These are phyloP conservation scores for Porcisia hertigi DNA, from an alignment of 208 protist genomes.

Conservation along the genomic window DNA sequence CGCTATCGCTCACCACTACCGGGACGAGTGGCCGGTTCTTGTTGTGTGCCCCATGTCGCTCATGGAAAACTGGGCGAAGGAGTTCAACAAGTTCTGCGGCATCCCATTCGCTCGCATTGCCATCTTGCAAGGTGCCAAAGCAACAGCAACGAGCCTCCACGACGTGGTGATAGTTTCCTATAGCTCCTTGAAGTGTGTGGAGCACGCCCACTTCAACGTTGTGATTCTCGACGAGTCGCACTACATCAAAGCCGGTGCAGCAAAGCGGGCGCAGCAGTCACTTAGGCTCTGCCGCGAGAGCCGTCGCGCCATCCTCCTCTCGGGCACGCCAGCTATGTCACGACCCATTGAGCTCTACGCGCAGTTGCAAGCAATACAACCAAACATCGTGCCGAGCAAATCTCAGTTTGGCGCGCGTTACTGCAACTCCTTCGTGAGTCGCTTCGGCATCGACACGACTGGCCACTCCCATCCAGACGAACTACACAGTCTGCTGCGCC, in stretches of 20 bases:
- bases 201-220: conserved; percentile 71
- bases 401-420: conserved; percentile 93
- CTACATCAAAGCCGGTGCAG: conserved; percentile 91
- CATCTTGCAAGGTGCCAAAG: conserved; percentile 64
- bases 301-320: conserved; percentile 87
- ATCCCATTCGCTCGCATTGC: conserved; percentile 78
- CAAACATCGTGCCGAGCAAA: conserved; percentile 52
- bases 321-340: conserved; percentile 93
- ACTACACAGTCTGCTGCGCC: conserved; percentile 87
- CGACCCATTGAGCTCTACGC: conserved; percentile 95
- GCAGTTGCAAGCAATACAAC: conserved; percentile 88
- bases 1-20: conserved; percentile 90
- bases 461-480: conserved; percentile 90
- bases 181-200: conserved; percentile 72
- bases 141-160: conserved; percentile 41
- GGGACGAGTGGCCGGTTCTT: conserved; percentile 94
- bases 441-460: conserved; percentile 71
- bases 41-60: conserved; percentile 93
- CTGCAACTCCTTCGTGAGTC: conserved; percentile 87
- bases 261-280: conserved; percentile 81
- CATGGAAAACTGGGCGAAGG: conserved; percentile 92
- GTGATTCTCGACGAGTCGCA: conserved; percentile 97
- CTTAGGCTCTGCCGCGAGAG: conserved; percentile 79
- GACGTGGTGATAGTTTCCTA: conserved; percentile 86
- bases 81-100: conserved; percentile 85